phyloP scores from a whole-genome alignment of 768 basidiomycete genomes.

The Lactarius deliciosus region DNA sequence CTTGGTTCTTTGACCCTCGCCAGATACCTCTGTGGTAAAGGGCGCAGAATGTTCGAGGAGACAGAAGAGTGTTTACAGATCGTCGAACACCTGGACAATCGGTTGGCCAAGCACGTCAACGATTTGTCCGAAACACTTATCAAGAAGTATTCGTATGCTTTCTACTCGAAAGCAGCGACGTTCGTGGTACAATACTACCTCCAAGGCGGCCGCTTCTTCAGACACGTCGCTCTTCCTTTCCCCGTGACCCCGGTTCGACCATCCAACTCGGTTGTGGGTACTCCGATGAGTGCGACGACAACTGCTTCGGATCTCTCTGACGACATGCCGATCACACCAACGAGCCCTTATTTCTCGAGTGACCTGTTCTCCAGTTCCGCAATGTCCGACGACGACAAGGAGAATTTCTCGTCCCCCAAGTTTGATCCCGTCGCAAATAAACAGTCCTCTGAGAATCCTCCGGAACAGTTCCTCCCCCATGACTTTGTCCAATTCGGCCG shows the following conservation, averaged over 20 bases:
- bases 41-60: constrained; percentile 78
- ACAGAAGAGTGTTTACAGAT: constrained; percentile 81
- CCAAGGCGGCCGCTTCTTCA: constrained; percentile 73
- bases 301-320: constrained; percentile 74
- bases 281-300: constrained; percentile 74
- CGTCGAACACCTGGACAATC: constrained; percentile 80
- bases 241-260: constrained; percentile 66
- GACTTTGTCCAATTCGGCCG: constrained; percentile 80
- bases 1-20: constrained; percentile 87
- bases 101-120: constrained; percentile 85
- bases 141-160: constrained; percentile 96
- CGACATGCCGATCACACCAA: constrained; percentile 81
- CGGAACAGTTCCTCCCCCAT: constrained; percentile 77
- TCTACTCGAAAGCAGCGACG: constrained; percentile 94
- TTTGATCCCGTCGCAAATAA: constrained; percentile 77
- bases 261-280: constrained; percentile 54
- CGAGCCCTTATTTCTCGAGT: constrained; percentile 59
- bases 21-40: constrained; percentile 80
- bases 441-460: constrained; percentile 61
- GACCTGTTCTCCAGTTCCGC: constrained; percentile 58
- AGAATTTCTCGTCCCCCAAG: constrained; percentile 59
- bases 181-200: constrained; percentile 94
- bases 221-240: constrained; percentile 46
- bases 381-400: constrained; percentile 73
- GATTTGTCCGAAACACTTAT: constrained; percentile 94